Evolutionary conservation across 257 asterid species (phyloP).

Genomic region (Voacanga thouarsii): DNA sequence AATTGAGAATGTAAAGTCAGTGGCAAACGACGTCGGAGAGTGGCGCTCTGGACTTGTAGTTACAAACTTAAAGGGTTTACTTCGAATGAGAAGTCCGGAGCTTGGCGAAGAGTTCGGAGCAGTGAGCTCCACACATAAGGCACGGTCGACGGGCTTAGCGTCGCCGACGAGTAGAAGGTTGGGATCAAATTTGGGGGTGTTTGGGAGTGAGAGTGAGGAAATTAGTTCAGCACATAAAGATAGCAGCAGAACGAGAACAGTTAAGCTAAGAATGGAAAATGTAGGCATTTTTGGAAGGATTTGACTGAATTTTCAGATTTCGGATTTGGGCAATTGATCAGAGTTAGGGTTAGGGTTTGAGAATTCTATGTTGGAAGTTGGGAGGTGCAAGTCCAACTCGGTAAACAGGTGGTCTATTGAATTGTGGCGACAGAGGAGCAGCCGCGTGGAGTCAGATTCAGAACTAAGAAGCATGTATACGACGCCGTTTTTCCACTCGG

Average conservation of each 20-base stretch:
- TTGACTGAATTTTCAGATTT: not conserved
- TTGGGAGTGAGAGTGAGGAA: constrained; percentile 41
- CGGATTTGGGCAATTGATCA: not conserved
- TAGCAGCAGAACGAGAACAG: constrained; percentile 21
- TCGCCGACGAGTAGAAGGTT: constrained; percentile 53
- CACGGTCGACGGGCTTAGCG: constrained; percentile 37
- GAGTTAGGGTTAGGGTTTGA: not conserved
- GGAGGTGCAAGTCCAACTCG: not conserved
- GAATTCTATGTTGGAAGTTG: not conserved
- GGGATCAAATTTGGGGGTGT: constrained; percentile 42
- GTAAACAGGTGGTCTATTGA: constrained; percentile 3
- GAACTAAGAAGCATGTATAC: not conserved
- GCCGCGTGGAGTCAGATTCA: not conserved
- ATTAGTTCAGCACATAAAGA: constrained; percentile 26
- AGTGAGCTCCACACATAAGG: constrained; percentile 51
- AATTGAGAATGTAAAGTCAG: constrained; percentile 69
- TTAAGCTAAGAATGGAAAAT: not conserved
- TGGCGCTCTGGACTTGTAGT: constrained; percentile 20
- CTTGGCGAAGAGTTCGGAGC: constrained; percentile 43
- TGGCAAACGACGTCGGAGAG: constrained; percentile 53
- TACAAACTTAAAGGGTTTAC: constrained; percentile 46
- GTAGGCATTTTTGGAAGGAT: constrained; percentile 3
- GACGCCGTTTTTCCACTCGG: not conserved
- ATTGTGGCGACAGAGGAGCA: not conserved
- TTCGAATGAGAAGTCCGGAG: constrained; percentile 60